These are phyloP conservation scores for Fusarium sp. DNA, from an alignment of 2,329 filamentous ascomycete genomes.

Conservation along the genomic window DNA sequence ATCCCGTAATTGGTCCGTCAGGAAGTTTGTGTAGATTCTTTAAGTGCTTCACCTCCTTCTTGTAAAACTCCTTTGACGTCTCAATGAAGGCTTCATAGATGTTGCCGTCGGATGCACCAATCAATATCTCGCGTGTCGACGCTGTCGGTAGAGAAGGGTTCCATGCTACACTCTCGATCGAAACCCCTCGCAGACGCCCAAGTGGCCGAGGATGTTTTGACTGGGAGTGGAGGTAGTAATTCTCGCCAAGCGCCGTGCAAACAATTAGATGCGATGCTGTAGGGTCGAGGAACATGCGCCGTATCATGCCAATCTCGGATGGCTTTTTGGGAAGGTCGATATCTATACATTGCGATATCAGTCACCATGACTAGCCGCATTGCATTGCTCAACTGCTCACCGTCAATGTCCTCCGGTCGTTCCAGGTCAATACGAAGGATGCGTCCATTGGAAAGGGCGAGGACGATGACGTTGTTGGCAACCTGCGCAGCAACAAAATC, in stretches of 20 bases:
- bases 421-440: slow-evolving; percentile 95
- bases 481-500: slow-evolving; percentile 97
- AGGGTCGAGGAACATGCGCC: slow-evolving; percentile 96
- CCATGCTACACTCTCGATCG: slow-evolving; percentile 92
- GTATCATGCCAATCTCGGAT: slow-evolving; percentile 89
- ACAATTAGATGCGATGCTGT: slow-evolving; percentile 95
- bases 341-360: slow-evolving; percentile 63
- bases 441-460: slow-evolving; percentile 90
- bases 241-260: slow-evolving; percentile 90
- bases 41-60: slow-evolving; percentile 91
- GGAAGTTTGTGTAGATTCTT: slow-evolving; percentile 83
- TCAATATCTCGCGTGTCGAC: slow-evolving; percentile 90
- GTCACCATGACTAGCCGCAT: background rate
- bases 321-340: slow-evolving; percentile 96
- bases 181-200: slow-evolving; percentile 82
- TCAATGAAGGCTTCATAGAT: slow-evolving; percentile 97
- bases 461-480: slow-evolving; percentile 93
- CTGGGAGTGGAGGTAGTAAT: slow-evolving; percentile 97
- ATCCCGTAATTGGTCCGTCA: slow-evolving; percentile 83
- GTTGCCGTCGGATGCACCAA: slow-evolving; percentile 92
- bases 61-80: slow-evolving; percentile 92
- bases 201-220: slow-evolving; percentile 87
- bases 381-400: slow-evolving; percentile 52
- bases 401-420: slow-evolving; percentile 93
- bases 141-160: slow-evolving; percentile 92